These are phyloP conservation scores for Calamus simplicifolius DNA, from an alignment of 176 grass and related monocot species.

Conservation along the genomic window DNA sequence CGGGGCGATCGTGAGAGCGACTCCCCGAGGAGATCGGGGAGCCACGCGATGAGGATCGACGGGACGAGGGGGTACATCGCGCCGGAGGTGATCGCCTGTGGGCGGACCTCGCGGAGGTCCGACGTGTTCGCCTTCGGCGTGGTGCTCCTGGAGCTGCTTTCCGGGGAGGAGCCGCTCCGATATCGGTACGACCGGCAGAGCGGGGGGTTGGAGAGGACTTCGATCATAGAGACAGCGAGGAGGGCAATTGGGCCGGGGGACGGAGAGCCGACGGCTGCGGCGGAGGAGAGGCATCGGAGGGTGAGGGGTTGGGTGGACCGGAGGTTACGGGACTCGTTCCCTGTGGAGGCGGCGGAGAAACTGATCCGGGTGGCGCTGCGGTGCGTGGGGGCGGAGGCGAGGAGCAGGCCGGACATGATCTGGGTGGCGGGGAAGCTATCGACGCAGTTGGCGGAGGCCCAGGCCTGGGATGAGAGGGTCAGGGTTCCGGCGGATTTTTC, in stretches of 20 bases:
- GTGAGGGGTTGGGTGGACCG: constrained; percentile 3
- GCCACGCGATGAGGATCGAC: constrained; percentile 45
- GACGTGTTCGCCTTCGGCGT: constrained; percentile 1
- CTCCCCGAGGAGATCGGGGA: constrained; percentile 5
- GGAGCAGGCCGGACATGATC: not conserved
- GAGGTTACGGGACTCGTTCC: not conserved
- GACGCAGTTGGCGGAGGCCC: not conserved
- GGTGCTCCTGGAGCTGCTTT: constrained; percentile 1
- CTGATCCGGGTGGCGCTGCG: not conserved
- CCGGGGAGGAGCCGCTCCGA: constrained; percentile 3
- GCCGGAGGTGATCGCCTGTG: constrained; percentile 21
- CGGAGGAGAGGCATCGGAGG: not conserved
- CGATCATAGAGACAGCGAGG: not conserved
- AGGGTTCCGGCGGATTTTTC: not conserved
- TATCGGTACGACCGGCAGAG: not conserved
- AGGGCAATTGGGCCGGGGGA: not conserved
- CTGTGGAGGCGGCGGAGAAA: not conserved
- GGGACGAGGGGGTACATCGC: constrained; percentile 80
- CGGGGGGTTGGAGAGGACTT: not conserved
- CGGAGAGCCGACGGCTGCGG: not conserved
- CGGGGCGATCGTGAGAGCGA: too few species aligned
- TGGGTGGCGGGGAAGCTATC: constrained; percentile 4
- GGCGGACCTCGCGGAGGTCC: not conserved
- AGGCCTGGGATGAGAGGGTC: constrained; percentile 2
- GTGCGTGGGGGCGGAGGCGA: constrained; percentile 5